These are phyloP conservation scores for Mayamaea pseudoterrestris DNA, from an alignment of 108 stramenopile genomes.

Conservation along the genomic window DNA sequence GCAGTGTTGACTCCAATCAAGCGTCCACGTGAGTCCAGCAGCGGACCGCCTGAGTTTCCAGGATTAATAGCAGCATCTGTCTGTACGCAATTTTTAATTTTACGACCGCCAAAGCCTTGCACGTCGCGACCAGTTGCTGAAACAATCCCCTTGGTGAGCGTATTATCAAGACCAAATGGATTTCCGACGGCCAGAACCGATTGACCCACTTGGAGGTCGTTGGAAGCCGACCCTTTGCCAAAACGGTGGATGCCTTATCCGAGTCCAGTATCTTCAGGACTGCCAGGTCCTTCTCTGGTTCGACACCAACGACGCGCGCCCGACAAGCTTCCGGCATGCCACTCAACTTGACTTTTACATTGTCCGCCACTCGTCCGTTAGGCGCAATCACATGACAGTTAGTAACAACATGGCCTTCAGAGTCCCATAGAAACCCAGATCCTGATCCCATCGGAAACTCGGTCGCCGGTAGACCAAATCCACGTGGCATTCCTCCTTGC, in stretches of 20 bases:
- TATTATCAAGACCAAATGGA: constrained; percentile 93
- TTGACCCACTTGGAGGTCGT: constrained; percentile 60
- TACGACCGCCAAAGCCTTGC: constrained; percentile 63
- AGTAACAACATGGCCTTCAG: constrained; percentile 60
- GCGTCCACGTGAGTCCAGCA: constrained; percentile 58
- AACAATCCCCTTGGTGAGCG: constrained; percentile 64
- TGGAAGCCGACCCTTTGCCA: constrained; percentile 46
- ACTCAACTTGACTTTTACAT: constrained; percentile 43
- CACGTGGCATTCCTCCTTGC: constrained; percentile 35
- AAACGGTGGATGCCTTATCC: constrained; percentile 30
- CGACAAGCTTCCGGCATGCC: constrained; percentile 40
- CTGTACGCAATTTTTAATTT: constrained; percentile 88
- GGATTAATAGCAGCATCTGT: constrained; percentile 79
- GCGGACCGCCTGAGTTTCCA: constrained; percentile 67
- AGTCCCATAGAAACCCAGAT: constrained; percentile 85
- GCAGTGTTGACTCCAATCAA: constrained; percentile 94
- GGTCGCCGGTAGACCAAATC: constrained; percentile 48
- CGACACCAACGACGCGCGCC: constrained; percentile 83
- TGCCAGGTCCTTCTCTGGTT: constrained; percentile 90
- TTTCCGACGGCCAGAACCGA: constrained; percentile 82
- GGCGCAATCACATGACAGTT: constrained; percentile 73
- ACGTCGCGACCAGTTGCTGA: constrained; percentile 73
- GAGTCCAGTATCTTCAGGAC: constrained; percentile 78
- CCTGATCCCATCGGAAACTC: constrained; percentile 80
- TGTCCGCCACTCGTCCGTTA: constrained; percentile 6